Conservation (phyloP, 768 basidiomycete species). For the Tephrocybe sp. region DNA sequence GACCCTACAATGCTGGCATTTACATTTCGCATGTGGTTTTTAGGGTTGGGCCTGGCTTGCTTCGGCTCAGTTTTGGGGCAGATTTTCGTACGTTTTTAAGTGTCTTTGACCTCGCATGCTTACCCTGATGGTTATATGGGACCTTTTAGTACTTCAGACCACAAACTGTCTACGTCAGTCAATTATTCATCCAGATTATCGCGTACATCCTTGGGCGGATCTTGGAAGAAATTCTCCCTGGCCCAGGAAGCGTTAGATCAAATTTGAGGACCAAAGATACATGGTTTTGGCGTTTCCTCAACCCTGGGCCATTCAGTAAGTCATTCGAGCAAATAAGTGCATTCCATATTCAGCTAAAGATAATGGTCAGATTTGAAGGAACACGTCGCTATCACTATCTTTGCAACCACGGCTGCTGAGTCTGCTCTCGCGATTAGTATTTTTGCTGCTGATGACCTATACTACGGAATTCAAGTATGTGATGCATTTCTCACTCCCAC, state of each 20-base stretch:
- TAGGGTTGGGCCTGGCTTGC: slow-evolving; percentile 51
- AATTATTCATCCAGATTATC: slow-evolving; percentile 48
- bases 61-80: slow-evolving; percentile 52
- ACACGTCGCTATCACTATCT: slow-evolving; percentile 61
- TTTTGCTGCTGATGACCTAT: slow-evolving; percentile 52
- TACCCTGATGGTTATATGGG: background rate
- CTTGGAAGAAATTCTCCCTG: slow-evolving; percentile 38
- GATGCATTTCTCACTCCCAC: background rate
- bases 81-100: slow-evolving; percentile 36
- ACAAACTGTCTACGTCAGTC: slow-evolving; percentile 35
- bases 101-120: background rate
- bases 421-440: slow-evolving; percentile 58
- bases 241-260: slow-evolving; percentile 23
- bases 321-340: background rate
- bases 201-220: slow-evolving; percentile 48
- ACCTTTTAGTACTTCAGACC: slow-evolving; percentile 42
- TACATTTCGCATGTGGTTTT: slow-evolving; percentile 56
- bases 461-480: slow-evolving; percentile 38
- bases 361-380: slow-evolving; percentile 44
- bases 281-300: slow-evolving; percentile 52
- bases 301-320: slow-evolving; percentile 62
- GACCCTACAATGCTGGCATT: slow-evolving; percentile 46
- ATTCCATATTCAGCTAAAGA: background rate
- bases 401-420: slow-evolving; percentile 55
- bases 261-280: slow-evolving; percentile 28